Evolutionary conservation across 768 basidiomycete species (phyloP).

Genomic region (Auriscalpium vulgare): DNA sequence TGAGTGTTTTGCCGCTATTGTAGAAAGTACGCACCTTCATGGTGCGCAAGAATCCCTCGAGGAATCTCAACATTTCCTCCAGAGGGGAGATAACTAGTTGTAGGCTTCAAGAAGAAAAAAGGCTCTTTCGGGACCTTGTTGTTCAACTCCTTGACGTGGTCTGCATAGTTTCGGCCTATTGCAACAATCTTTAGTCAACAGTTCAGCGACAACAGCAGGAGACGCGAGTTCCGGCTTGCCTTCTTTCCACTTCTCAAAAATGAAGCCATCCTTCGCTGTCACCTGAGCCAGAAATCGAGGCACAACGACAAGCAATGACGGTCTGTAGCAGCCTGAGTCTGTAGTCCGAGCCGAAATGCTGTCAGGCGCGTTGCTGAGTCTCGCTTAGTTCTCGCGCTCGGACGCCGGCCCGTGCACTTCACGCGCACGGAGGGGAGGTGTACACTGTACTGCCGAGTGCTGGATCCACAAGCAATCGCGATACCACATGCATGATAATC

Average conservation of each 20-base stretch:
- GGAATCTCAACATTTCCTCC: conserved; percentile 86
- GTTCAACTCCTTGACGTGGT: conserved; percentile 86
- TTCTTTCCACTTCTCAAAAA: conserved; percentile 12
- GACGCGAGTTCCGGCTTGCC: neutral
- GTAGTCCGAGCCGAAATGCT: no score
- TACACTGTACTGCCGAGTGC: no score
- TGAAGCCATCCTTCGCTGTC: conserved; percentile 1
- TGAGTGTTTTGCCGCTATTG: neutral
- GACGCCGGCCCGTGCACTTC: no score
- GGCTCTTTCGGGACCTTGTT: conserved; percentile 89
- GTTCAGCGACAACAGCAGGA: no score
- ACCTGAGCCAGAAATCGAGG: no score
- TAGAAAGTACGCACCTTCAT: conserved; percentile 59
- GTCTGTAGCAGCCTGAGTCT: no score
- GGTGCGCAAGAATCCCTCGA: conserved; percentile 71
- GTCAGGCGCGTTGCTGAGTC: no score
- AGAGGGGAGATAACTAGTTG: conserved; percentile 72
- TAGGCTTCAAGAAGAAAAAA: conserved; percentile 98
- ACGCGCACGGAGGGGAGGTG: no score
- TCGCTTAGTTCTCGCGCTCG: no score
- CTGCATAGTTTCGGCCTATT: conserved; percentile 90
- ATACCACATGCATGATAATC: no score
- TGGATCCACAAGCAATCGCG: no score
- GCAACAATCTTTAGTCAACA: conserved; percentile 65
- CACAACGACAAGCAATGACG: no score